These are phyloP conservation scores for Populus davidiana DNA, from an alignment of 345 rosid species.

Conservation along the genomic window DNA sequence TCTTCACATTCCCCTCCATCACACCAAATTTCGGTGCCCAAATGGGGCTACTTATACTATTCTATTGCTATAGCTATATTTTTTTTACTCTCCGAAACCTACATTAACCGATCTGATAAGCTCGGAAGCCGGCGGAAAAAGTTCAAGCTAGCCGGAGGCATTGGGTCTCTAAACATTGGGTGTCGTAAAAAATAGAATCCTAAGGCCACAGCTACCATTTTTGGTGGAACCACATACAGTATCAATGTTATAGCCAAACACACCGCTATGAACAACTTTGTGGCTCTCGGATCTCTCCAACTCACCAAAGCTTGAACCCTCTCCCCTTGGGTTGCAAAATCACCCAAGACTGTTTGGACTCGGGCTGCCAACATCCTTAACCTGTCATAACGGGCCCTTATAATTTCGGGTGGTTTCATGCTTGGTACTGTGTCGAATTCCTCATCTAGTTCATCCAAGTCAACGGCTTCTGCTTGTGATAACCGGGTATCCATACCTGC, in stretches of 20 bases:
- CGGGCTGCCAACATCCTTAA: slow-evolving; percentile 75
- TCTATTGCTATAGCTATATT: not conserved
- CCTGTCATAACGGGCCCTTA: slow-evolving; percentile 77
- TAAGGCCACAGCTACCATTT: slow-evolving; percentile 94
- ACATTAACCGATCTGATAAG: slow-evolving; percentile 83
- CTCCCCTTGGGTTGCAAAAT: slow-evolving; percentile 94
- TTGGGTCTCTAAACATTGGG: slow-evolving; percentile 92
- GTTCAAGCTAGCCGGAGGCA: slow-evolving; percentile 85
- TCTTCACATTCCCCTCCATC: slow-evolving; percentile 1
- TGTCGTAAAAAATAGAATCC: slow-evolving; percentile 92
- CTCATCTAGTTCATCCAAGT: slow-evolving; percentile 88
- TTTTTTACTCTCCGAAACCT: slow-evolving; percentile 16
- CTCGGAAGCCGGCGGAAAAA: slow-evolving; percentile 94
- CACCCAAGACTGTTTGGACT: slow-evolving; percentile 90
- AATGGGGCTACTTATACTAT: slow-evolving; percentile 10
- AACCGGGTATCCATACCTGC: slow-evolving; percentile 90
- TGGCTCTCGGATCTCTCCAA: slow-evolving; percentile 99
- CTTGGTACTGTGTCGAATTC: slow-evolving; percentile 95
- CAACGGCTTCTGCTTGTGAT: slow-evolving; percentile 77
- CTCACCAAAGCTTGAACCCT: slow-evolving; percentile 83
- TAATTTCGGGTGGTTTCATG: slow-evolving; percentile 59
- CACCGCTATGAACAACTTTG: slow-evolving; percentile 75
- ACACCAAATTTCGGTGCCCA: not conserved
- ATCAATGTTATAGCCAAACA: slow-evolving; percentile 66
- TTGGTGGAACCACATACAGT: slow-evolving; percentile 76